Evolutionary conservation across 192 early-diverging fungal species (phyloP), one percentile per base, ranked within the genome.

Genomic region (Entomortierella lignicola): DNA sequence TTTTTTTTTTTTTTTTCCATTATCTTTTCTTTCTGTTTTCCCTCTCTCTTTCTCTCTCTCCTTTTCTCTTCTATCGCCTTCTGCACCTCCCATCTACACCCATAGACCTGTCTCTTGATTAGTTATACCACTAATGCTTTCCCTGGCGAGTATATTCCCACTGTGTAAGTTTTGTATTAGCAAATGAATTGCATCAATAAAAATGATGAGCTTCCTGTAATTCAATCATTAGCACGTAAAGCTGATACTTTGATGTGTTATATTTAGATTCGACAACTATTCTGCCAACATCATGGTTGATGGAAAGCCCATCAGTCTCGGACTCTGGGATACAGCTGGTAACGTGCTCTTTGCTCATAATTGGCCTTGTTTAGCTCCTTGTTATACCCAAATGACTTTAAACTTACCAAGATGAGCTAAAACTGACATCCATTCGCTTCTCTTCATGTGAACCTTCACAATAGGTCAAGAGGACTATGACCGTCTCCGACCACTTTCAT

Each of bases 121-220:
- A 91, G 89, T 84, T 99, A 99, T 88, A 99, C 98, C 20, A 99
- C 98, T 68, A 99, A 99, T 88, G 98, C 98, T 32, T 99, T 99
- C 86, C 97, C 97, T 20, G 97, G 97, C 60, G 97, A 99, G 88
- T 99, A 99, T 80, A 98, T 99, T 80, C 97, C 97, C 57, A 99
- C 97, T 60, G 97, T 99, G 95, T 98, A 95, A 88, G 91, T 66
- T 23, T 20, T 59, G 34, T 53, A 54, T 31, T 59, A 23, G 44
- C 30, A 8, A 47, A 20, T 64, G 15, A 39, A 32, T 55, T 23
- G 5, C 21, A 13, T 44, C 37, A 8, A 18, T 61, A 32, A 30
- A 7, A 30, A 30, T 25, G 54, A 55, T 31, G 20, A 25, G 20
- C 21, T 41, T n/a, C 55, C 8, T 30, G 55, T 54, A 30, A 13